Percentiles rank a stretch among this genome's conserved stretches.
Conservation (phyloP, 2,329 filamentous ascomycete genomes). For the Diplodia sapinea region DNA sequence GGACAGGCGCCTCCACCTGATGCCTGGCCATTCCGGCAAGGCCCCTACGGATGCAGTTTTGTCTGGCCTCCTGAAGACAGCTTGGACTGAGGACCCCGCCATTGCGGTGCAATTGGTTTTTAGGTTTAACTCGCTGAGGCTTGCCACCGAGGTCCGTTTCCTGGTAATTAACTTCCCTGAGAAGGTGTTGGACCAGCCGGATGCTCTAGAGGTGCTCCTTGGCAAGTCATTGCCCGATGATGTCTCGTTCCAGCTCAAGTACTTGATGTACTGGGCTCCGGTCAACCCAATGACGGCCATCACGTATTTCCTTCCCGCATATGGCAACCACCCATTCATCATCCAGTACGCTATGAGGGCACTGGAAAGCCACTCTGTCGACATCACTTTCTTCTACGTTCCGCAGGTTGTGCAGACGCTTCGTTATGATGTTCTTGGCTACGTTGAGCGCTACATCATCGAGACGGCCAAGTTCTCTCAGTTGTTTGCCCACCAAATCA, state of each 20-base stretch:
- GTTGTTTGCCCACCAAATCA: slow-evolving; percentile 97
- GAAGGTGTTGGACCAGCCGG: slow-evolving; percentile 79
- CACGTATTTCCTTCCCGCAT: slow-evolving; percentile 90
- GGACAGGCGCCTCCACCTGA: slow-evolving; percentile 60
- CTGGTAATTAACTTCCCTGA: slow-evolving; percentile 83
- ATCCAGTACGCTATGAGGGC: slow-evolving; percentile 97
- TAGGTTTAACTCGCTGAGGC: slow-evolving; percentile 76
- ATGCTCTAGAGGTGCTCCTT: slow-evolving; percentile 82
- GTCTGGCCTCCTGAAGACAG: slow-evolving; percentile 72
- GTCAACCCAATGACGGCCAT: slow-evolving; percentile 92
- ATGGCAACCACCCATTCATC: slow-evolving; percentile 88
- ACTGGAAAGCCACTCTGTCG: slow-evolving; percentile 91
- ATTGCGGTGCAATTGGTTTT: slow-evolving; percentile 84
- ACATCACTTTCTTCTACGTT: slow-evolving; percentile 98
- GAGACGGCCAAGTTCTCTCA: slow-evolving; percentile 98
- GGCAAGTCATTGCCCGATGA: slow-evolving; percentile 77
- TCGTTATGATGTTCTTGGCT: slow-evolving; percentile 89
- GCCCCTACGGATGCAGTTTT: slow-evolving; percentile 56
- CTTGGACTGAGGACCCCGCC: slow-evolving; percentile 84
- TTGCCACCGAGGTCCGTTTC: slow-evolving; percentile 78
- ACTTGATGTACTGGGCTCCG: slow-evolving; percentile 89
- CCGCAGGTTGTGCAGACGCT: slow-evolving; percentile 96
- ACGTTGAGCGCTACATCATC: slow-evolving; percentile 94
- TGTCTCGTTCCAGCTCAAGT: slow-evolving; percentile 85
- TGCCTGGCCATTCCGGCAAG: slow-evolving; percentile 52